Percentiles rank a stretch among this genome's conserved stretches.
Conservation (phyloP, 768 basidiomycete species). For the button mushroom (Agaricus bisporus) region DNA sequence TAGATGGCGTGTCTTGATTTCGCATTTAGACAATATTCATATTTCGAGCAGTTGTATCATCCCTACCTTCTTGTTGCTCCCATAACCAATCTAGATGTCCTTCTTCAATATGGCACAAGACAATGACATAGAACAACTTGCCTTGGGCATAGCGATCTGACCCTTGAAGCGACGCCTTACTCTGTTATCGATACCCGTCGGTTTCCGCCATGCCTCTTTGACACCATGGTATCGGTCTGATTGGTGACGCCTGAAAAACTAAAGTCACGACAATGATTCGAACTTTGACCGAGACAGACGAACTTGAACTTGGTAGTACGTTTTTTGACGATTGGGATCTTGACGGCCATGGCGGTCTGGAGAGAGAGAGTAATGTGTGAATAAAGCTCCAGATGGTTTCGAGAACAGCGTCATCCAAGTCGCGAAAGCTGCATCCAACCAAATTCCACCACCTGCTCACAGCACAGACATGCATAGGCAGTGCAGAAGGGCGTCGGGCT, state of each 20-base stretch:
- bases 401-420: slow-evolving; percentile 21
- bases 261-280: slow-evolving; percentile 4
- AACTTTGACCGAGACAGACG: slow-evolving; percentile 20
- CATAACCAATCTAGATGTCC: slow-evolving; percentile 65
- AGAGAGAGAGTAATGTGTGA: slow-evolving; percentile 12
- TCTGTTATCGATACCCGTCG: slow-evolving; percentile 99
- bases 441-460: slow-evolving; percentile 12
- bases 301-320: slow-evolving; percentile 96
- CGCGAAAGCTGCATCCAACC: slow-evolving; percentile 29
- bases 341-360: slow-evolving; percentile 46
- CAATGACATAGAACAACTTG: slow-evolving; percentile 27
- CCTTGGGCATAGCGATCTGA: slow-evolving; percentile 95
- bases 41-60: slow-evolving; percentile 28
- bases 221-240: slow-evolving; percentile 96
- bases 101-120: too few species aligned
- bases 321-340: slow-evolving; percentile 77
- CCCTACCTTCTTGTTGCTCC: slow-evolving; percentile 78
- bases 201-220: slow-evolving; percentile 99
- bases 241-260: slow-evolving; percentile 79
- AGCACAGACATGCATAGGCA: slow-evolving; percentile 10
- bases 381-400: slow-evolving; percentile 2
- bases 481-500: slow-evolving; percentile 3
- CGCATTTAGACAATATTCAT: slow-evolving; percentile 3
- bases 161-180: slow-evolving; percentile 95
- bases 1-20: slow-evolving; percentile 76